Conservation (phyloP, 352 stramenopile species). For the Pythium guiyangense region DNA sequence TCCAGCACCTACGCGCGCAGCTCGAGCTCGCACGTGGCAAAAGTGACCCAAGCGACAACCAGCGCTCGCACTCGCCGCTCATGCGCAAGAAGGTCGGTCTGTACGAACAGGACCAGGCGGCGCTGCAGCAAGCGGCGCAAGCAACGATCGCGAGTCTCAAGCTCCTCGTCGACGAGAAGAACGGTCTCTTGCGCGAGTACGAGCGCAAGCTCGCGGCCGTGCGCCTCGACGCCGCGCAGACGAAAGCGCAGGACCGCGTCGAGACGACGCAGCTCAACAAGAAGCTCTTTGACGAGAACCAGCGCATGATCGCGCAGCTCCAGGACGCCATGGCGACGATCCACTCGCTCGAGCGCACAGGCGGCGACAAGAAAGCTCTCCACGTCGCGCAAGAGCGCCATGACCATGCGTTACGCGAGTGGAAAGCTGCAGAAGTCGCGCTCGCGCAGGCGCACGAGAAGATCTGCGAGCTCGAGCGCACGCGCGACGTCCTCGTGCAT, state of each 20-base stretch:
- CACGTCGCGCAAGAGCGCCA: conserved; percentile 59
- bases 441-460: conserved; percentile 39
- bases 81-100: conserved; percentile 65
- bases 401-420: conserved; percentile 62
- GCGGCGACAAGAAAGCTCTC: conserved; percentile 51
- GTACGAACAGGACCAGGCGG: conserved; percentile 73
- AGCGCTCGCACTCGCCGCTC: conserved; percentile 23
- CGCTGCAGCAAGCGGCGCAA: conserved; percentile 71
- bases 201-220: conserved; percentile 47
- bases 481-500: conserved; percentile 41
- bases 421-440: conserved; percentile 65
- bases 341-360: conserved; percentile 50
- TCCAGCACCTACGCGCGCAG: conserved; percentile 43
- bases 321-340: conserved; percentile 72
- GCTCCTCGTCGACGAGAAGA: conserved; percentile 74
- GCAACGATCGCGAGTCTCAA: conserved; percentile 82
- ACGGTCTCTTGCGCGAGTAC: conserved; percentile 53
- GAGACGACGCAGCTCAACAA: conserved; percentile 56
- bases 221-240: conserved; percentile 39
- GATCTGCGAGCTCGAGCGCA: conserved; percentile 57
- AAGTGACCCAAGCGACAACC: conserved; percentile 18
- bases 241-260: conserved; percentile 45
- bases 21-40: conserved; percentile 15
- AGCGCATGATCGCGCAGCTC: conserved; percentile 64
- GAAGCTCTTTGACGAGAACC: conserved; percentile 77